Evolutionary conservation across 768 basidiomycete species (phyloP).

Genomic region (Russula dissimulans): DNA sequence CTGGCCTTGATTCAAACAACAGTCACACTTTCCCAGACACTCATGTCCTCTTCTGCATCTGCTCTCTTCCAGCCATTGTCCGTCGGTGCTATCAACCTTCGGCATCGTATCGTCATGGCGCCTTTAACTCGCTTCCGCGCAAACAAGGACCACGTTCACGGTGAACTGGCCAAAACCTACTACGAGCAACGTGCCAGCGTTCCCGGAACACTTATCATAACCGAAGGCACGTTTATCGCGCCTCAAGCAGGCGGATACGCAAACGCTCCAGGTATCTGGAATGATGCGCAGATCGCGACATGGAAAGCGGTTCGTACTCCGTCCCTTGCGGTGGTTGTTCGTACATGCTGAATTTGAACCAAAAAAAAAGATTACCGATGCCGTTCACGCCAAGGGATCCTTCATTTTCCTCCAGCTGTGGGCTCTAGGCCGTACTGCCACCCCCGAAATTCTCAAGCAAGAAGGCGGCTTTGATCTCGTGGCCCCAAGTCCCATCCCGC

Average conservation of each 20-base stretch:
- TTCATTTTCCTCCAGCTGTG: slow-evolving; percentile 50
- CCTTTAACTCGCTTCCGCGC: slow-evolving; percentile 43
- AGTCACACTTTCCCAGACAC: no score
- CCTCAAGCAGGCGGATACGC: slow-evolving; percentile 38
- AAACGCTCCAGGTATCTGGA: slow-evolving; percentile 57
- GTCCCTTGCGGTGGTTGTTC: neutral
- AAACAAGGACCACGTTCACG: slow-evolving; percentile 28
- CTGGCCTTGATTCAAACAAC: neutral
- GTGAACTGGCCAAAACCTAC: slow-evolving; percentile 34
- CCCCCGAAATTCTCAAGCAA: slow-evolving; percentile 27
- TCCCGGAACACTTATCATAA: slow-evolving; percentile 46
- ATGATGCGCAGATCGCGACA: slow-evolving; percentile 41
- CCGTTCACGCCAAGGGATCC: slow-evolving; percentile 45
- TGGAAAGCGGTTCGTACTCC: slow-evolving; percentile 38
- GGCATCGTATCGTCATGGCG: slow-evolving; percentile 45
- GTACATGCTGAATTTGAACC: neutral
- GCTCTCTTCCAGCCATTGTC: slow-evolving; percentile 39
- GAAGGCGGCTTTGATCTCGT: slow-evolving; percentile 26
- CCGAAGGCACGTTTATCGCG: slow-evolving; percentile 49
- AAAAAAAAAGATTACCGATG: slow-evolving; percentile 40
- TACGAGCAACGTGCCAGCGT: slow-evolving; percentile 39
- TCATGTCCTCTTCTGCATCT: neutral
- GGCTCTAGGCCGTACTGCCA: slow-evolving; percentile 42
- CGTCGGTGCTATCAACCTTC: slow-evolving; percentile 34
- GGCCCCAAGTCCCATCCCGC: slow-evolving; percentile 24